Percentiles rank a stretch among this genome's conserved stretches.
Conservation (phyloP, 495 filamentous ascomycete genomes). For the Aspergillus nidulans region DNA sequence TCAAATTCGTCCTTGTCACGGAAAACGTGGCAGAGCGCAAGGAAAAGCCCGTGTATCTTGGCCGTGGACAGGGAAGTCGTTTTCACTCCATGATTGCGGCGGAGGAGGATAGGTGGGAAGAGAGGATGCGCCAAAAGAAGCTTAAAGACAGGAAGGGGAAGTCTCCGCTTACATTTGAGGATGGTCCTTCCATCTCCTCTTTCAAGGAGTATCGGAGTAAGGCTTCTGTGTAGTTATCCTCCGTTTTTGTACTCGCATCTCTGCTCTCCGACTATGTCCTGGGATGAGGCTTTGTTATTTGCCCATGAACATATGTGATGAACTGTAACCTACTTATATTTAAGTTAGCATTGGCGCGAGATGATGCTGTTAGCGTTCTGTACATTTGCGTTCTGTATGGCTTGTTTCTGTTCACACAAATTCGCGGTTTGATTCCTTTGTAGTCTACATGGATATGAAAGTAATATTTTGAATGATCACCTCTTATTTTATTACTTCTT, state of each 20-base stretch:
- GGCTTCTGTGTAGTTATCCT: slow-evolving; percentile 23
- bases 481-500: no score
- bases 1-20: slow-evolving; percentile 72
- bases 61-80: slow-evolving; percentile 53
- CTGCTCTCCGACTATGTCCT: background rate
- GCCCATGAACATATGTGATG: background rate
- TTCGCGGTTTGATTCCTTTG: background rate
- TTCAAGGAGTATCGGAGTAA: slow-evolving; percentile 55
- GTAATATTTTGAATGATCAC: background rate
- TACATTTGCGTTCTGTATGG: background rate
- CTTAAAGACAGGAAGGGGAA: slow-evolving; percentile 27
- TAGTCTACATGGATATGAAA: background rate
- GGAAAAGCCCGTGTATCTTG: slow-evolving; percentile 58
- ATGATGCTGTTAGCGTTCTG: background rate
- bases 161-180: slow-evolving; percentile 19
- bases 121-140: slow-evolving; percentile 32
- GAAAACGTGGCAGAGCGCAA: slow-evolving; percentile 63
- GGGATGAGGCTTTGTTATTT: background rate
- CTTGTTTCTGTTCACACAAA: background rate
- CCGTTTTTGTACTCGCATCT: background rate
- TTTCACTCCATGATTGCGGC: slow-evolving; percentile 55
- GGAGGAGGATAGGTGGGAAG: slow-evolving; percentile 64
- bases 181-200: slow-evolving; percentile 27
- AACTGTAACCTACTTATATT: background rate
- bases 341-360: background rate